phyloP scores from a whole-genome alignment of 2,329 filamentous ascomycete species.

The Gaeumannomyces tritici region DNA sequence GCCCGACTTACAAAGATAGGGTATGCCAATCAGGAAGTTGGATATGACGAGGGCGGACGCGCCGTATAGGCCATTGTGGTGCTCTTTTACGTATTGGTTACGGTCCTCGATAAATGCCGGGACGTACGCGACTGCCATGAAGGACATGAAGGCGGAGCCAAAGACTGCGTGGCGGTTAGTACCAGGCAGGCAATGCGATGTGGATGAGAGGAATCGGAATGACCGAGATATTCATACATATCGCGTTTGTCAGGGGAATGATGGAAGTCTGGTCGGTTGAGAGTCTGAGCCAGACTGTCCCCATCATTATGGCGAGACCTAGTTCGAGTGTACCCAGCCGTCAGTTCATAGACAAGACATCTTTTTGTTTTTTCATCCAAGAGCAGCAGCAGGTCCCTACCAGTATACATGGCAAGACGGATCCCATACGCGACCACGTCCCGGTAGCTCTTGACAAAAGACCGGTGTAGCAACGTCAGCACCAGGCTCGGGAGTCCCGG shows the following conservation, averaged over 20 bases:
- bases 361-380: not conserved
- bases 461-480: constrained; percentile 62
- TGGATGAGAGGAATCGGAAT: not conserved
- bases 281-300: constrained; percentile 75
- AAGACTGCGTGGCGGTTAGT: constrained; percentile 38
- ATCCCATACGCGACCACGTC: constrained; percentile 80
- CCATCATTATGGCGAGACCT: constrained; percentile 74
- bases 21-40: constrained; percentile 75
- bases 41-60: constrained; percentile 62
- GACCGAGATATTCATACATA: constrained; percentile 32
- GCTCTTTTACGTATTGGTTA: constrained; percentile 64
- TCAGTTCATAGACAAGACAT: not conserved
- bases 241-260: constrained; percentile 72
- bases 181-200: not conserved
- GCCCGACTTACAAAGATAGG: constrained; percentile 53
- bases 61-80: constrained; percentile 72
- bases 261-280: constrained; percentile 61
- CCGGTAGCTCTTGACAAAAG: constrained; percentile 75
- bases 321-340: not conserved
- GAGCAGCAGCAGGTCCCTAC: constrained; percentile 18
- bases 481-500: constrained; percentile 42
- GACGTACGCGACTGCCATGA: constrained; percentile 79
- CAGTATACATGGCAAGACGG: constrained; percentile 72
- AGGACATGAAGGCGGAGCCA: constrained; percentile 65
- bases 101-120: constrained; percentile 76